Conservation (phyloP, 106 monocot species). For the Hemerocallis citrina region DNA sequence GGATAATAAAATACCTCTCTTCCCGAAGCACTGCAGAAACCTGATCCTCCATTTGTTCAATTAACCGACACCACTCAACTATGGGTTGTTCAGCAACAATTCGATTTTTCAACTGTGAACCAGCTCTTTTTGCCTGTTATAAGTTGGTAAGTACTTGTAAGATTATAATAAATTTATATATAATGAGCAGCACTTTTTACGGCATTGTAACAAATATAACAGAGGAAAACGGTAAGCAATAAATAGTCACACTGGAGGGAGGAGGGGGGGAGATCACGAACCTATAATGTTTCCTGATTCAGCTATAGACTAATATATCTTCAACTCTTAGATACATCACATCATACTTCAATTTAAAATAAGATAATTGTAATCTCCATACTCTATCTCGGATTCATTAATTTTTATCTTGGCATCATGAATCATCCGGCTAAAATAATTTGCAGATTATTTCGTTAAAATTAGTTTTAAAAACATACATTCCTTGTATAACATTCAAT, state of each 20-base stretch:
- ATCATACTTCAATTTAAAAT: neutral
- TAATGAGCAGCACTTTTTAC: neutral
- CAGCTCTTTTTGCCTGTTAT: conserved; percentile 81
- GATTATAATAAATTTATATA: neutral
- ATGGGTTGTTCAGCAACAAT: conserved; percentile 81
- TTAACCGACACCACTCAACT: conserved; percentile 57
- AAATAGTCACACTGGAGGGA: neutral
- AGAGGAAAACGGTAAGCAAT: neutral
- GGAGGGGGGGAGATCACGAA: neutral
- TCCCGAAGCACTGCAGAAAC: conserved; percentile 63
- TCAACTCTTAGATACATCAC: neutral
- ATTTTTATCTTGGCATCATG: no score
- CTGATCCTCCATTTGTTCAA: conserved; percentile 88
- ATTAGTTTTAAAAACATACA: no score
- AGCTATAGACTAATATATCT: neutral
- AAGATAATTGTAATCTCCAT: no score
- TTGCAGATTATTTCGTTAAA: no score
- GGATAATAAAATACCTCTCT: conserved; percentile 57
- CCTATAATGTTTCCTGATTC: neutral
- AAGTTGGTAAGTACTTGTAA: no score
- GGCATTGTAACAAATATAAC: neutral
- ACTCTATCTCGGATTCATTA: no score
- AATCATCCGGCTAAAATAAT: no score
- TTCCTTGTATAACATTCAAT: no score
- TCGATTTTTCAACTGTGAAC: conserved; percentile 71